Base-by-base conservation (phyloP, 257 asterid genomes). In the Primulina huaijiensis region DNA sequence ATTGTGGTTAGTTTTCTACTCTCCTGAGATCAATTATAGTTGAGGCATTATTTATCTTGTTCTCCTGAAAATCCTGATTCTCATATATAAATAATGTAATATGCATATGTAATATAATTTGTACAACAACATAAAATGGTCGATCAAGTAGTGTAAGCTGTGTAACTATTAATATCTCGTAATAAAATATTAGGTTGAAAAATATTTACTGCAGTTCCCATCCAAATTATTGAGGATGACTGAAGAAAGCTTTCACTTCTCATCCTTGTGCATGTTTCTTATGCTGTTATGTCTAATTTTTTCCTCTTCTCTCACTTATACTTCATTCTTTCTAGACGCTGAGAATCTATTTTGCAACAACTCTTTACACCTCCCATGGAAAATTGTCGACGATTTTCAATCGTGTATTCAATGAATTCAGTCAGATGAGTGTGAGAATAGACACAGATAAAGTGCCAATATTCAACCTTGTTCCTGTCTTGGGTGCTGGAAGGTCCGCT, bases 391-490 rank as follows among this genome's bases (percentile, higher is more conserved):
- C 60, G 20, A 78, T 86, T 71, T 87, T 90, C 62, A 66, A 62
- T 71, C 62, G 82, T 21, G 85, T 83, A 37, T 89, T 89, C 70
- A 38, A 70, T 43, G 96, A 86, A 67, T 85, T 87, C 30, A 78
- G 79, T 52, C 80, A 79, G 71, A 72, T 79, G 72, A 84, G 89
- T 77, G 52, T 53, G 20, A 71, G 85, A 76, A 56, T 75, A 14
- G 81, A 69, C 5, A 63, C 37, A 5, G 68, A 71, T 65, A 72
- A 65, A 29, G 82, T 66, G 65, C 88, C 88, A 6, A 38, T 83
- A 1, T 90, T 90, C 78, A 89, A 81, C 82, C 74, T 93, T 43
- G 83, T 93, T 71, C 97, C 97, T 4, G 92, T 89, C 60, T 69
- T 87, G 78, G 95, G 91, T 53, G 84, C 92, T 38, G 99, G 99